Conservation (phyloP, 148 eudicot species). For the Rhododendron griersonianum region DNA sequence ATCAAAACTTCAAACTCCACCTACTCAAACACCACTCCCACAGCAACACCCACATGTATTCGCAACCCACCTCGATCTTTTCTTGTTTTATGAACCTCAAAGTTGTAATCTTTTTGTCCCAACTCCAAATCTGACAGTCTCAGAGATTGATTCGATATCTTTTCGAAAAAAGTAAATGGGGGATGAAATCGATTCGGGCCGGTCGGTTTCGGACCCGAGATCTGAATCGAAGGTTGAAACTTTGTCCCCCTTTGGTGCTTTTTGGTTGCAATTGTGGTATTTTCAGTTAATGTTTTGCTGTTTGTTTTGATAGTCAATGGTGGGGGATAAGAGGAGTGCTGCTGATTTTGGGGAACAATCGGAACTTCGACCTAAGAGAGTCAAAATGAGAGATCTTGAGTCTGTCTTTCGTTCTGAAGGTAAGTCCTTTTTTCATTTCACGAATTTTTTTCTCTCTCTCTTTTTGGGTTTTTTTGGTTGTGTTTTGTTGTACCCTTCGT, state of each 20-base stretch:
- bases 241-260: slow-evolving; percentile 8
- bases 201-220: slow-evolving; percentile 8
- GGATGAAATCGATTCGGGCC: slow-evolving; percentile 18
- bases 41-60: not conserved
- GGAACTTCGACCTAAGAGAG: slow-evolving; percentile 36
- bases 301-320: slow-evolving; percentile 27
- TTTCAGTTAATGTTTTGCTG: not conserved
- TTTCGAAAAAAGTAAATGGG: slow-evolving; percentile 10
- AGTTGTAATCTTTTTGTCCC: slow-evolving; percentile 5
- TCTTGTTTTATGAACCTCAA: not conserved
- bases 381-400: slow-evolving; percentile 55
- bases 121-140: not conserved
- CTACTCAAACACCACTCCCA: not conserved
- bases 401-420: slow-evolving; percentile 57
- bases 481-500: not conserved
- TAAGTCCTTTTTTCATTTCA: slow-evolving; percentile 4
- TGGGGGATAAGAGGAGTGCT: slow-evolving; percentile 42
- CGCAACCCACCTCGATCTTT: not conserved
- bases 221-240: slow-evolving; percentile 41
- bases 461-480: not conserved
- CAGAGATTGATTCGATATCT: not conserved
- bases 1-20: not conserved
- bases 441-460: not conserved
- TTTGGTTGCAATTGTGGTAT: not conserved
- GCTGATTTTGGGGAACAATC: slow-evolving; percentile 40